Percentiles rank a stretch among this genome's conserved stretches.
These are phyloP conservation scores for Aspergillus ochraceus DNA, from an alignment of 2,329 filamentous ascomycete species.

Conservation along the genomic window DNA sequence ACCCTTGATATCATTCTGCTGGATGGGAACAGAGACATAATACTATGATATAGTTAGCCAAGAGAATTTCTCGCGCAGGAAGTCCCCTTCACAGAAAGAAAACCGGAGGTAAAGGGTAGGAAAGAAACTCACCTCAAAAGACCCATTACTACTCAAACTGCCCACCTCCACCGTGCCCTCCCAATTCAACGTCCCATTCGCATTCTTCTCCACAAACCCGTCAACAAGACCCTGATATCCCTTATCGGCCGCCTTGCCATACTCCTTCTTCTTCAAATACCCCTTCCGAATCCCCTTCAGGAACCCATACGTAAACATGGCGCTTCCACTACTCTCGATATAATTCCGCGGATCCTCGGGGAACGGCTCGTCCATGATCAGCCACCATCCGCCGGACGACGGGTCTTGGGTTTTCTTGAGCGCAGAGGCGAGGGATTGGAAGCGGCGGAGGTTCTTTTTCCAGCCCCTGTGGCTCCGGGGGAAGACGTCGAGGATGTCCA, in stretches of 20 bases:
- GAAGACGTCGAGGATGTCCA: constrained; percentile 15
- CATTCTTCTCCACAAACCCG: constrained; percentile 8
- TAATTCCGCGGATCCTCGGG: constrained; percentile 14
- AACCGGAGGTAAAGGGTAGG: no score
- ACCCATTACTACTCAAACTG: constrained; percentile 15
- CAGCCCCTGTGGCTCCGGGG: constrained; percentile 11
- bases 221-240: constrained; percentile 6
- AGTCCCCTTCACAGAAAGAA: no score
- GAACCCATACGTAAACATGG: constrained; percentile 18
- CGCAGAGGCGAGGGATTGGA: constrained; percentile 12
- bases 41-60: constrained; percentile 6
- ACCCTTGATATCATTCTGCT: constrained; percentile 16
- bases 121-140: constrained; percentile 12
- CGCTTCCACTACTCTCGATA: constrained; percentile 17
- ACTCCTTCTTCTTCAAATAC: constrained; percentile 7
- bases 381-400: constrained; percentile 14
- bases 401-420: constrained; percentile 13
- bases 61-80: no score
- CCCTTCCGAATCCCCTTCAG: constrained; percentile 14
- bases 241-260: constrained; percentile 1
- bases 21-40: constrained; percentile 16
- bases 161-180: constrained; percentile 18
- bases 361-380: constrained; percentile 15
- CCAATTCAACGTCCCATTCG: constrained; percentile 15
- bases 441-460: constrained; percentile 10